Evolutionary conservation across 305 asterid genomes (phyloP).

Genomic region (Plantago lanceolata): DNA sequence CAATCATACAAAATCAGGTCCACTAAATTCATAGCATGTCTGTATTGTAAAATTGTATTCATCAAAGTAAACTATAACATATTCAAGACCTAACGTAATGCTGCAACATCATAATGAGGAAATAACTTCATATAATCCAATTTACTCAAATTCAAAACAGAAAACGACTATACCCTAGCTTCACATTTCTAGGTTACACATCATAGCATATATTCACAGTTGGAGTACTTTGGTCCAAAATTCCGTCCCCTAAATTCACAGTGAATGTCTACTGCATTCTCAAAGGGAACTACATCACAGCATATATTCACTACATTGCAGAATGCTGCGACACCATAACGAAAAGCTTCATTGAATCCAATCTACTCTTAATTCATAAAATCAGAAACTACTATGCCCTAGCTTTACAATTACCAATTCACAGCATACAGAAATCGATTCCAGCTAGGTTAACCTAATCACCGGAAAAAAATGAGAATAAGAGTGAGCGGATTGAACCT

Average conservation of each 20-base stretch:
- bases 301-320: not conserved
- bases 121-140: not conserved
- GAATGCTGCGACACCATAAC: not conserved
- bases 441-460: not conserved
- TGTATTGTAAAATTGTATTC: not conserved
- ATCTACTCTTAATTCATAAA: constrained; percentile 14
- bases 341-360: not conserved
- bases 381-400: constrained; percentile 16
- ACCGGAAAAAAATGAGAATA: not conserved
- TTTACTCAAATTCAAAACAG: constrained; percentile 14
- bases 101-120: not conserved
- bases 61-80: not conserved
- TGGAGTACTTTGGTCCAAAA: not conserved
- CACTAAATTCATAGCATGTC: not conserved
- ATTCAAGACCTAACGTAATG: not conserved
- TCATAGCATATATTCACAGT: no score
- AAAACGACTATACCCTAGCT: constrained; percentile 21
- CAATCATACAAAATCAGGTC: not conserved
- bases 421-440: not conserved
- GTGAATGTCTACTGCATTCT: not conserved
- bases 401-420: constrained; percentile 18
- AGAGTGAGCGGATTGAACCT: not conserved
- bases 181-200: not conserved
- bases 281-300: not conserved
- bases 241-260: not conserved